Evolutionary conservation across 2,329 filamentous ascomycete species (phyloP).

Genomic region (Lachnum nothofagi): DNA sequence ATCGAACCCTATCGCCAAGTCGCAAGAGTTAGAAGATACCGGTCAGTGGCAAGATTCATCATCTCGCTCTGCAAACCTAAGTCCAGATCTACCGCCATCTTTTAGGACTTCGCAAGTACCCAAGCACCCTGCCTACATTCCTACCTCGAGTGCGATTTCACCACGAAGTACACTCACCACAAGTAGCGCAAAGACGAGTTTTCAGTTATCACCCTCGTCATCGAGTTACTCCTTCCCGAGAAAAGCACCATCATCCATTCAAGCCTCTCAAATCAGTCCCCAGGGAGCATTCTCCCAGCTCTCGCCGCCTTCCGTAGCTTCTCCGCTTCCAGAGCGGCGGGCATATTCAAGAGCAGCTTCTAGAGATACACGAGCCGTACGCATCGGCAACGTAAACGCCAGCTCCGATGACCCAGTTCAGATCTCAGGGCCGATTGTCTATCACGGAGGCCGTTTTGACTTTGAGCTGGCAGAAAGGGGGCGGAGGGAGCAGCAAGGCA

Average conservation of each 20-base stretch:
- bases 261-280: not conserved
- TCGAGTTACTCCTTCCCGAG: not conserved
- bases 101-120: slow-evolving; percentile 3
- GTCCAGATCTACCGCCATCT: slow-evolving; percentile 2
- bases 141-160: not conserved
- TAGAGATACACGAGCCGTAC: not conserved
- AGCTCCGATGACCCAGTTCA: slow-evolving; percentile 1
- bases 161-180: not conserved
- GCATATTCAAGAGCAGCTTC: not conserved
- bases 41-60: not conserved
- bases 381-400: slow-evolving; percentile 7
- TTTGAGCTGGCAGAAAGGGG: slow-evolving; percentile 14
- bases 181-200: not conserved
- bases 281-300: not conserved
- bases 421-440: slow-evolving; percentile 8
- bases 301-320: not conserved
- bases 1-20: not conserved
- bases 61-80: not conserved
- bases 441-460: slow-evolving; percentile 5
- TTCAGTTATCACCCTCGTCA: not conserved
- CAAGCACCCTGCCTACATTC: slow-evolving; percentile 5
- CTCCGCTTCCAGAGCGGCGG: not conserved
- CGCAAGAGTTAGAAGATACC: not conserved
- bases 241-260: not conserved
- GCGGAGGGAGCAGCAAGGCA: slow-evolving; percentile 4